These are phyloP conservation scores for Aspergillus neotritici DNA, from an alignment of 2,329 filamentous ascomycete species.

Conservation along the genomic window DNA sequence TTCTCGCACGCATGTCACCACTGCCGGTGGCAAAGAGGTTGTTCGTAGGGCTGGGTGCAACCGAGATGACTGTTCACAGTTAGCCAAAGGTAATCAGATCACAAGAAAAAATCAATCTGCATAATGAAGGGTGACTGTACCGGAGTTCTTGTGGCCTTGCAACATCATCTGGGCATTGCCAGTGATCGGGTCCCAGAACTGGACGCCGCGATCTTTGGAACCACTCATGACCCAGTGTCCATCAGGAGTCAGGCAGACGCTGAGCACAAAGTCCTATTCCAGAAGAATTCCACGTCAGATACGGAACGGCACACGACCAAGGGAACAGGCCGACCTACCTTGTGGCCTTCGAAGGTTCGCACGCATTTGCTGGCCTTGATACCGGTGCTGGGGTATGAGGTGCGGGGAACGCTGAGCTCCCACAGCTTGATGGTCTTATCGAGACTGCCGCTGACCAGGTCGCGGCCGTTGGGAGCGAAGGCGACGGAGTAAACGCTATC, in stretches of 20 bases:
- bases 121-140: conserved; percentile 30
- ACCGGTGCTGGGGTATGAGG: conserved; percentile 58
- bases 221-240: conserved; percentile 94
- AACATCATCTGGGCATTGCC: conserved; percentile 96
- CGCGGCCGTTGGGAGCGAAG: conserved; percentile 87
- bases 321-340: conserved; percentile 51
- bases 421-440: conserved; percentile 99
- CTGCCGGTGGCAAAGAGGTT: conserved; percentile 92
- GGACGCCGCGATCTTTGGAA: conserved; percentile 93
- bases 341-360: conserved; percentile 94
- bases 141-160: conserved; percentile 95
- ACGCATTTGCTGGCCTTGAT: conserved; percentile 88
- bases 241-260: conserved; percentile 90
- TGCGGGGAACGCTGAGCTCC: conserved; percentile 73
- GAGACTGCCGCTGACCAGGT: conserved; percentile 87
- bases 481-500: conserved; percentile 96
- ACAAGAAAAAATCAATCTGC: conserved; percentile 1
- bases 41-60: conserved; percentile 84
- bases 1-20: conserved; percentile 93
- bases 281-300: background rate
- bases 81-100: conserved; percentile 3
- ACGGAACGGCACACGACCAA: conserved; percentile 3
- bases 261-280: conserved; percentile 83
- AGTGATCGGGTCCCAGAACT: conserved; percentile 96
- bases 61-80: conserved; percentile 69